Conservation (phyloP, 768 basidiomycete genomes). For the Xerocomellus chrysenteron region DNA sequence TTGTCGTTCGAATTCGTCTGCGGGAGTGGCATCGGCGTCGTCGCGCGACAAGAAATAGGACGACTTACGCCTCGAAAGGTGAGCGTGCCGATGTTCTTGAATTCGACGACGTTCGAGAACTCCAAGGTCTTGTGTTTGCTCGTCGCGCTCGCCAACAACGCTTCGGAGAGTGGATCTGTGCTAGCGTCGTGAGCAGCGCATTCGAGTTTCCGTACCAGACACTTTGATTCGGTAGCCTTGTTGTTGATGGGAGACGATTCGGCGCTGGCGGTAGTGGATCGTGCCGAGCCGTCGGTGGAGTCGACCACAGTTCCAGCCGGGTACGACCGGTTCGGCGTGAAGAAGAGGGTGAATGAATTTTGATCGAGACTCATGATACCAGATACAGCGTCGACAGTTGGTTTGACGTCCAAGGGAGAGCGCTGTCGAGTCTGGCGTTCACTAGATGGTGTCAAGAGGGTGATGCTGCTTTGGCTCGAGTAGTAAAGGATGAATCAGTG, state of each 20-base stretch:
- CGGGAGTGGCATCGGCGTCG: slow-evolving; percentile 39
- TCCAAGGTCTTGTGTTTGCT: slow-evolving; percentile 76
- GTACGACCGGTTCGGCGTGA: slow-evolving; percentile 59
- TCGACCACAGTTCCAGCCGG: slow-evolving; percentile 55
- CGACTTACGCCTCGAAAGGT: slow-evolving; percentile 72
- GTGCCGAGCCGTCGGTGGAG: slow-evolving; percentile 64
- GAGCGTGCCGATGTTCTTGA: slow-evolving; percentile 72
- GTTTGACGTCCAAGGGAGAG: background rate
- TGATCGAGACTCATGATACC: slow-evolving; percentile 74
- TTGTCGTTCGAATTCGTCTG: slow-evolving; percentile 87
- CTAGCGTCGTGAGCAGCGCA: background rate
- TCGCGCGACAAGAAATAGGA: background rate
- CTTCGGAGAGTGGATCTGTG: slow-evolving; percentile 70
- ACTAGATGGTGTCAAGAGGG: background rate
- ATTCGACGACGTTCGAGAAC: slow-evolving; percentile 62
- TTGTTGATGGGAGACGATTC: slow-evolving; percentile 42
- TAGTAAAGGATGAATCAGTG: too few relatives aligned
- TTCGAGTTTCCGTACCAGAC: slow-evolving; percentile 49
- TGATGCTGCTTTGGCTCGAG: too few relatives aligned
- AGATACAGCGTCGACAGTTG: background rate
- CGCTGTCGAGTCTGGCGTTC: background rate
- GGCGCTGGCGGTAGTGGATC: slow-evolving; percentile 71
- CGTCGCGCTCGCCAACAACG: slow-evolving; percentile 60
- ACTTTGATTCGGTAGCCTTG: slow-evolving; percentile 62
- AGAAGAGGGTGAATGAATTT: slow-evolving; percentile 78